Evolutionary conservation across 2,329 filamentous ascomycete species (phyloP).

Genomic region (Arthrobotrys iridis): DNA sequence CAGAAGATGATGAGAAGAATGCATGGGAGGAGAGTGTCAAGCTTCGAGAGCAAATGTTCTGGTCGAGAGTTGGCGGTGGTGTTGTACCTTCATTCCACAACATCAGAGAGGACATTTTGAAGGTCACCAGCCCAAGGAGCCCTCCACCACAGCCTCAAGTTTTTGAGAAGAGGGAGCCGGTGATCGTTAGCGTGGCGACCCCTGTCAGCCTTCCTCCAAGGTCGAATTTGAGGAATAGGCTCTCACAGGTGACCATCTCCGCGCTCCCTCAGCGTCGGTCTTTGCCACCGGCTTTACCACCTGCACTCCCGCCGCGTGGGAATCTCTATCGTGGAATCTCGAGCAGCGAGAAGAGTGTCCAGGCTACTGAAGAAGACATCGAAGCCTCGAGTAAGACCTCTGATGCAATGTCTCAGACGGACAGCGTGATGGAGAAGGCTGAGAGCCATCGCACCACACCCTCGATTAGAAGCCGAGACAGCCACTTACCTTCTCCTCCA

Average conservation of each 20-base stretch:
- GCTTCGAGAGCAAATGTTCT: conserved; percentile 94
- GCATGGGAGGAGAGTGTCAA: conserved; percentile 96
- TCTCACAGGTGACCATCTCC: conserved; percentile 40
- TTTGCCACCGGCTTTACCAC: conserved; percentile 35
- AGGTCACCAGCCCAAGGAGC: conserved; percentile 38
- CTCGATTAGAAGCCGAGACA: conserved; percentile 43
- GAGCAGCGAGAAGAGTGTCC: conserved; percentile 42
- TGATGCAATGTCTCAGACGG: conserved; percentile 30
- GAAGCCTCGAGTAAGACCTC: conserved; percentile 30
- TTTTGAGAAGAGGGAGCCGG: conserved; percentile 21
- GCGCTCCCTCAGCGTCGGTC: conserved; percentile 33
- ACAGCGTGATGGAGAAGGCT: conserved; percentile 38
- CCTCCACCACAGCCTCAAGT: conserved; percentile 6
- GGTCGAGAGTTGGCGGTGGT: conserved; percentile 89
- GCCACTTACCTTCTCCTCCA: conserved; percentile 47
- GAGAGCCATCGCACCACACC: conserved; percentile 40
- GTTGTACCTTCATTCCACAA: conserved; percentile 73
- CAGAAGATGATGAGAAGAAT: conserved; percentile 81
- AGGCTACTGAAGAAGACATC: conserved; percentile 40
- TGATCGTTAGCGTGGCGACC: conserved; percentile 23
- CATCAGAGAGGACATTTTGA: conserved; percentile 44
- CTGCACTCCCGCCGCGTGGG: conserved; percentile 37
- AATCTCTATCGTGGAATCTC: conserved; percentile 34
- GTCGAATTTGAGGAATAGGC: conserved; percentile 38
- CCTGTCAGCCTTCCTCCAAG: conserved; percentile 29